These are phyloP conservation scores for Schizophyllum commune DNA, from an alignment of 1,284 basidiomycete genomes.

Conservation along the genomic window DNA sequence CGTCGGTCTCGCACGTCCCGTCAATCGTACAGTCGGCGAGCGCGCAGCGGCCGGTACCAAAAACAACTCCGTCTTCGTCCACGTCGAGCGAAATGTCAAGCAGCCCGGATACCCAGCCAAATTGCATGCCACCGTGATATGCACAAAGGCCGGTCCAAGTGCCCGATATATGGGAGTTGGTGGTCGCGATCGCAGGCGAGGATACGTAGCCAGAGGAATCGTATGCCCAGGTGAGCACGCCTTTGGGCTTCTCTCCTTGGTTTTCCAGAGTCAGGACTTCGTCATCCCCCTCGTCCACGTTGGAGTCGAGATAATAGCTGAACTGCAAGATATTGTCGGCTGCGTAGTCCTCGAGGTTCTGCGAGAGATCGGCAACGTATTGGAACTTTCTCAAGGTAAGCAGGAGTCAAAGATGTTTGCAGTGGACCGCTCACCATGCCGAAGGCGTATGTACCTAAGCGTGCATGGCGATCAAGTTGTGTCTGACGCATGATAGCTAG, in stretches of 20 bases:
- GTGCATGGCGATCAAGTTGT: constrained; percentile 23
- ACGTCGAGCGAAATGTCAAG: neutral
- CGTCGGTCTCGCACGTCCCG: neutral
- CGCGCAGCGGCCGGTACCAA: neutral
- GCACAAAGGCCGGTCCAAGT: neutral
- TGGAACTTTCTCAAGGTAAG: neutral
- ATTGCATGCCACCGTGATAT: neutral
- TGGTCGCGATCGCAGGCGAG: neutral
- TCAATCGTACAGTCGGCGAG: neutral
- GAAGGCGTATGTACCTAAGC: constrained; percentile 29
- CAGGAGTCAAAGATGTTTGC: neutral
- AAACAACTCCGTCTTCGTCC: neutral
- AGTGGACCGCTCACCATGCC: constrained; percentile 22
- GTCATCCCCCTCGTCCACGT: neutral
- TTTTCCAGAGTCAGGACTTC: neutral
- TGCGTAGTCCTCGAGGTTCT: neutral
- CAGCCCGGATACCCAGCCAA: neutral
- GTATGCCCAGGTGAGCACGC: neutral
- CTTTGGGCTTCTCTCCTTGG: neutral
- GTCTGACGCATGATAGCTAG: constrained; percentile 33
- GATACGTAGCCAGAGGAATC: neutral
- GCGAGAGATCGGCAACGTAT: neutral
- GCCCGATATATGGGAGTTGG: neutral
- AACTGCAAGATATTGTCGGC: neutral
- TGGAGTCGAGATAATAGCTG: neutral